Base-by-base conservation (phyloP, 345 rosid species). In the Jatropha curcas region DNA sequence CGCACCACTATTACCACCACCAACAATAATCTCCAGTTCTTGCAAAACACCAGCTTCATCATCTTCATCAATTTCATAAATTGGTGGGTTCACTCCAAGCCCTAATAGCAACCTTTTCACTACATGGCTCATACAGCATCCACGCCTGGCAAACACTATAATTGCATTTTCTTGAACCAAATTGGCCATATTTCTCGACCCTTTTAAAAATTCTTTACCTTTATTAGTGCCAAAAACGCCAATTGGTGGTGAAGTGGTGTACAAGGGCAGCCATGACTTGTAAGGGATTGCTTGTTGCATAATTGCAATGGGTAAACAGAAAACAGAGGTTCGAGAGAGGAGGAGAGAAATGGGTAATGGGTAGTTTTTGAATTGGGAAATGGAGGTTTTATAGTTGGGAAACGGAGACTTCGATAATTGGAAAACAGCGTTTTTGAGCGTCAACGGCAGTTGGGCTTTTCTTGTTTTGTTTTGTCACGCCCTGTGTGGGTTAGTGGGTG, bases 81-180 rank as follows among this genome's bases (percentile, higher is more conserved):
- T 81, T 24, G 90, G 79, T 3, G 98, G 98, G 68, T 92, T 92
- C 34, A 89, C 97, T 0, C 98, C 98, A 16, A 89, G 89, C 13
- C 91, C 87, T 19, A 92, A 65, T 35, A 94, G 78, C 84, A 94
- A 78, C 60, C 87, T 82, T 77, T 85, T 86, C 28, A 84, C 90
- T n/a, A 94, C 98, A 62, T 90, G 97, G 84, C 88, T 87, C 97
- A 94, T 88, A 80, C 98, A 94, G 70, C 98, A 94, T 2, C 97
- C 98, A 2, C 83, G 78, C 63, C 79, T 85, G 9, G 92, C 89
- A 46, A 94, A 82, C 70, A 90, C 95, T 28, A 92, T 84, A 60
- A 92, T 88, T 1, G 99, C 94, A 80, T 89, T 92, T 81, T 89
- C 95, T 27, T 80, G 83, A 39, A 92, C 88, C 71, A 90, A 52